Evolutionary conservation across 192 early-diverging fungal species (phyloP).

Genomic region (Rhizophagus prolifer): DNA sequence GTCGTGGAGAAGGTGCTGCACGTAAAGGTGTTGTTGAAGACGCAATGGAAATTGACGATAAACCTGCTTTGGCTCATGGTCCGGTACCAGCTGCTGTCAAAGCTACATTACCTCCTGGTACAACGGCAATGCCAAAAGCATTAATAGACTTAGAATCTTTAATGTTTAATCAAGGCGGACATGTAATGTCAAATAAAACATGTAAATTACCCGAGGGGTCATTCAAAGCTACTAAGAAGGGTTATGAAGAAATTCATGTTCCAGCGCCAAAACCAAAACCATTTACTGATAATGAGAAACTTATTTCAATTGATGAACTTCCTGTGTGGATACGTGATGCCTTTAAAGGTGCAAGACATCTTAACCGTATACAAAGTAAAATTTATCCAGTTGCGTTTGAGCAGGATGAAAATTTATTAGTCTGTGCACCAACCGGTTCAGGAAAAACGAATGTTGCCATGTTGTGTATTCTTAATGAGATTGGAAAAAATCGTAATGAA

Average conservation of each 20-base stretch:
- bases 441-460: slow-evolving; percentile 99
- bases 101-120: slow-evolving; percentile 49
- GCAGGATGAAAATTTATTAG: slow-evolving; percentile 89
- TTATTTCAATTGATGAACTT: slow-evolving; percentile 63
- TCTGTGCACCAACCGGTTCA: slow-evolving; percentile 98
- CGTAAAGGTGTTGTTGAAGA: slow-evolving; percentile 66
- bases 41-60: slow-evolving; percentile 64
- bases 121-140: slow-evolving; percentile 56
- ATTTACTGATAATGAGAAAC: slow-evolving; percentile 60
- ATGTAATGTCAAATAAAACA: slow-evolving; percentile 98
- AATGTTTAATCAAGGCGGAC: slow-evolving; percentile 89
- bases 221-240: slow-evolving; percentile 82
- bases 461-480: slow-evolving; percentile 89
- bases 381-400: slow-evolving; percentile 86
- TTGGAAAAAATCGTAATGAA: slow-evolving; percentile 77
- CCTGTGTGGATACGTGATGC: slow-evolving; percentile 80
- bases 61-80: slow-evolving; percentile 34
- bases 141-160: slow-evolving; percentile 80
- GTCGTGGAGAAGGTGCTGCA: slow-evolving; percentile 48
- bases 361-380: slow-evolving; percentile 91
- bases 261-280: slow-evolving; percentile 80
- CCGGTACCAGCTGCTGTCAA: slow-evolving; percentile 44
- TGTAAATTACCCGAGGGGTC: slow-evolving; percentile 90
- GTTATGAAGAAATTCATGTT: slow-evolving; percentile 95
- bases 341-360: slow-evolving; percentile 63